Evolutionary conservation across 768 basidiomycete species (phyloP), one percentile per base, ranked within the genome.

Genomic region (Tylopilus vinaceipallidus): DNA sequence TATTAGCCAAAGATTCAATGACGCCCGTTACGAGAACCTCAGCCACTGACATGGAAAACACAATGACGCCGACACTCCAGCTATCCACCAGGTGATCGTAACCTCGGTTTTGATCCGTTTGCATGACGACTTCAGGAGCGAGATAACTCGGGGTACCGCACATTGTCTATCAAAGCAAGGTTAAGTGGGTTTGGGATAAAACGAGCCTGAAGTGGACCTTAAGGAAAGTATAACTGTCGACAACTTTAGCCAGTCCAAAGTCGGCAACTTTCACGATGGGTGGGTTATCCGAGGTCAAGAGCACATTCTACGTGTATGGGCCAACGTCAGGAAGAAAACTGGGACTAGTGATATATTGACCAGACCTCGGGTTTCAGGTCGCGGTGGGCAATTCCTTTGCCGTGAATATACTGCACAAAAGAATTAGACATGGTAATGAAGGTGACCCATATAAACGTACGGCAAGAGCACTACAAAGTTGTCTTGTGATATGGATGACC

Each of bases 81-180:
- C 91, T 92, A 63, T 99, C 97, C 42, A 98, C 97, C 17, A 88
- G 72, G 49, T 85, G 81, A 60, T 88, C 85, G 61, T 99, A 98
- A 3, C 94, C 95, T 48, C 17, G 80, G 72, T 24, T 60, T 24
- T 75, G 69, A 36, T 77, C 73, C 4, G 61, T 42, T 54, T 86
- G 84, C 53, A 71, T 72, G 42, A 98, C 88, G 27, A 99, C 91
- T 58, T 98, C 95, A 1, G 92, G 92, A 1, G 93, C 94, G 6
- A 97, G 83, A 65, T 98, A 98, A 56, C 82, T 84, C 0, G 95
- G 95, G 0, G 97, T 99, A 4, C 95, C 95, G 59, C 95, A 98
- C 88, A 95, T 91, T 0, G 95, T 95, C 82, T 89, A 60, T 14
- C 47, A 22, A 34, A 29, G 27, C 30, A 19, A 22, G 12, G 47